Evolutionary conservation across 2,329 filamentous ascomycete genomes (phyloP).

Genomic region (Fusarium protoensiforme): DNA sequence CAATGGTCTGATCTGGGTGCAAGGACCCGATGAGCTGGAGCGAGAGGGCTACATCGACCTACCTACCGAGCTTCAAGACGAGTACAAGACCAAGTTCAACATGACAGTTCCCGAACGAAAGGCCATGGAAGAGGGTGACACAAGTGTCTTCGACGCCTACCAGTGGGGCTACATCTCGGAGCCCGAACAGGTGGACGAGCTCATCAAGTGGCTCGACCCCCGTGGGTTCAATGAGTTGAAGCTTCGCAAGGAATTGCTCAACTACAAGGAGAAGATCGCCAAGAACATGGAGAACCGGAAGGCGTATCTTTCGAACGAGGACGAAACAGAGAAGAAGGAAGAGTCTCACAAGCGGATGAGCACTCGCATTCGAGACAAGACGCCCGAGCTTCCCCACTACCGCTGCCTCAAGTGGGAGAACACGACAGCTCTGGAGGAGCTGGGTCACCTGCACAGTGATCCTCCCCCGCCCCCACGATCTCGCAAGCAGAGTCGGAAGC

Average conservation of each 20-base stretch:
- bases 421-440: conserved; percentile 65
- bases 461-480: conserved; percentile 62
- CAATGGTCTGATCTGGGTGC: conserved; percentile 95
- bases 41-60: conserved; percentile 88
- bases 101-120: conserved; percentile 90
- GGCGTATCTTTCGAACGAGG: conserved; percentile 67
- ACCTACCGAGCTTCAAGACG: conserved; percentile 73
- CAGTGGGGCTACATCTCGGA: conserved; percentile 96
- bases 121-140: conserved; percentile 83
- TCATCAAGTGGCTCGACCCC: conserved; percentile 89
- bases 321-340: conserved; percentile 53
- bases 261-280: conserved; percentile 80
- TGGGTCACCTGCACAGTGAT: conserved; percentile 68
- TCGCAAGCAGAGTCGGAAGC: conserved; percentile 64
- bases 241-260: conserved; percentile 85
- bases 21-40: conserved; percentile 92
- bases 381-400: conserved; percentile 58
- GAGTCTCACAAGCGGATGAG: conserved; percentile 57
- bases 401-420: conserved; percentile 67
- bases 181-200: conserved; percentile 77
- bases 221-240: conserved; percentile 88
- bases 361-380: conserved; percentile 57
- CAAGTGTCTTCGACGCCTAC: conserved; percentile 77
- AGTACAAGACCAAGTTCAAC: conserved; percentile 81
- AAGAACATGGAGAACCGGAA: conserved; percentile 84